phyloP scores from a whole-genome alignment of 306 rosid species.

The Erythrophleum fordii region DNA sequence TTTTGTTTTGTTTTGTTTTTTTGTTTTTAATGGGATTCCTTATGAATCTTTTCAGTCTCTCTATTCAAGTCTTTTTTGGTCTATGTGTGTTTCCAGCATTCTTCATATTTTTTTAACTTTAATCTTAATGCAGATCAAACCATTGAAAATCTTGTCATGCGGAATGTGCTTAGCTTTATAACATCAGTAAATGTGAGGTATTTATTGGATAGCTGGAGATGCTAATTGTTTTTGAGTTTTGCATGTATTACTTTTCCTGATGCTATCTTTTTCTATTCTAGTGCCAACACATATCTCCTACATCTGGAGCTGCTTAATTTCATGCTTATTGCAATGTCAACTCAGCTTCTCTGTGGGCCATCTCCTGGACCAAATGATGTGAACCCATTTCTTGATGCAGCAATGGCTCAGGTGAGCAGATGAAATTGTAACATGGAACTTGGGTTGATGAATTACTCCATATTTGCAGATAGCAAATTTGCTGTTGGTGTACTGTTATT shows the following conservation, averaged over 20 bases:
- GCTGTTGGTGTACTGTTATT: constrained; percentile 38
- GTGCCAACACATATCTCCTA: constrained; percentile 71
- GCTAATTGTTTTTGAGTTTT: constrained; percentile 41
- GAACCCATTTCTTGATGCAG: constrained; percentile 93
- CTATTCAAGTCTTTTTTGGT: not conserved
- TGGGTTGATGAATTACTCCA: constrained; percentile 33
- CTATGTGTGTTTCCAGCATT: constrained; percentile 16
- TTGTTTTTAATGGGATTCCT: constrained; percentile 16
- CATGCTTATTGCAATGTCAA: constrained; percentile 89
- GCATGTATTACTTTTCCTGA: constrained; percentile 45
- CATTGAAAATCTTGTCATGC: constrained; percentile 71
- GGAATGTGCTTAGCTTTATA: constrained; percentile 74
- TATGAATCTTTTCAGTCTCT: constrained; percentile 12
- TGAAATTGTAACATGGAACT: constrained; percentile 33
- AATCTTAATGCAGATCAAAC: constrained; percentile 69
- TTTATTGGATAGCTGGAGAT: constrained; percentile 37
- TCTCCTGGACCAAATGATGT: constrained; percentile 85
- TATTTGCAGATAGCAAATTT: constrained; percentile 31
- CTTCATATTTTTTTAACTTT: constrained; percentile 13
- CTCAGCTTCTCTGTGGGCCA: constrained; percentile 97
- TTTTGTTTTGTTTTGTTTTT: too few species aligned
- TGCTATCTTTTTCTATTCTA: constrained; percentile 38
- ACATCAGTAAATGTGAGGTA: constrained; percentile 91
- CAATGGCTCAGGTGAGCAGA: constrained; percentile 85
- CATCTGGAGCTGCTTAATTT: constrained; percentile 95